These are phyloP conservation scores for Fraxinus xanthoxyloides DNA, from an alignment of 305 asterid genomes.

Conservation along the genomic window DNA sequence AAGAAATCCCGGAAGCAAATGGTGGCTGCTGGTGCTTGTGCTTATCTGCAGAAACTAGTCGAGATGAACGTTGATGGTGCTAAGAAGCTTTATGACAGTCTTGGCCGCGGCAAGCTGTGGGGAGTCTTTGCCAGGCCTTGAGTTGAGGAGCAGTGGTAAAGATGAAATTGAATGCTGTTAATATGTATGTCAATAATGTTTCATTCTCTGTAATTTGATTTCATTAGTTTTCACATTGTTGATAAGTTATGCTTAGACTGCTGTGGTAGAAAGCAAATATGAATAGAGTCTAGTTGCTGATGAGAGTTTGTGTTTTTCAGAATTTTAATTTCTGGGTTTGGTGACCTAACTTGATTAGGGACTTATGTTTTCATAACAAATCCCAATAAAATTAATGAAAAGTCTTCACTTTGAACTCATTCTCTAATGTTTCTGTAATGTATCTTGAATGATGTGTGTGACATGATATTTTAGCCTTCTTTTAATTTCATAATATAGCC, in stretches of 20 bases:
- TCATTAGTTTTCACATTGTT: conserved; percentile 36
- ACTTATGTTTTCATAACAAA: conserved; percentile 29
- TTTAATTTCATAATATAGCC: neutral
- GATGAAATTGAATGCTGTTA: conserved; percentile 12
- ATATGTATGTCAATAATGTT: conserved; percentile 34
- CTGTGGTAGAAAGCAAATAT: conserved; percentile 32
- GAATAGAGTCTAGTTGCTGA: conserved; percentile 35
- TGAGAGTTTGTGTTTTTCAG: conserved; percentile 28
- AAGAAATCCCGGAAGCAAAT: conserved; percentile 75
- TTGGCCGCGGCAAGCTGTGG: conserved; percentile 67
- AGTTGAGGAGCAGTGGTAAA: neutral
- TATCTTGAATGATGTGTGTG: neutral
- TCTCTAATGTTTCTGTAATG: conserved; percentile 12
- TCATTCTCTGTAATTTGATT: conserved; percentile 14
- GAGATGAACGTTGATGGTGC: conserved; percentile 70
- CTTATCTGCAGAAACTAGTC: conserved; percentile 61
- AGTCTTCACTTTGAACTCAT: conserved; percentile 20
- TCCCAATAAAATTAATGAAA: conserved; percentile 35
- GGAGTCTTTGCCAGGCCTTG: conserved; percentile 58
- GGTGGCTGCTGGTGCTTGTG: conserved; percentile 60
- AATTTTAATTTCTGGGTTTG: conserved; percentile 34
- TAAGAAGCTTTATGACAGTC: conserved; percentile 65
- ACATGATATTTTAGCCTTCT: neutral
- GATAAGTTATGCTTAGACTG: conserved; percentile 39
- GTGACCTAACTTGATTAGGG: conserved; percentile 50